Conservation (phyloP, 2,329 filamentous ascomycete genomes). For the Thelonectria discophora region DNA sequence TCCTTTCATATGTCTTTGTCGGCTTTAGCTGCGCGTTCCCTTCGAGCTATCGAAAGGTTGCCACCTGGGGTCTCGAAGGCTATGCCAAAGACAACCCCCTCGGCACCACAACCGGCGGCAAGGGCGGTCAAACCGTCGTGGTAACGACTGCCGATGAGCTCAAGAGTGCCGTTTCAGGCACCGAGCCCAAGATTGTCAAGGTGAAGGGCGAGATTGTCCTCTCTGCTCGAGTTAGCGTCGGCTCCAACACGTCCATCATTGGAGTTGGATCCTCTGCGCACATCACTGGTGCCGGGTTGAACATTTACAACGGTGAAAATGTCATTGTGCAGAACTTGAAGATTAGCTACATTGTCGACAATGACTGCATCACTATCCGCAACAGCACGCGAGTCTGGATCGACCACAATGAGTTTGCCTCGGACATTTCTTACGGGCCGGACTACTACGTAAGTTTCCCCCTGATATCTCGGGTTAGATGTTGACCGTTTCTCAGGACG, state of each 20-base stretch:
- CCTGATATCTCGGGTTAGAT: neutral
- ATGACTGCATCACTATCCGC: slow-evolving; percentile 55
- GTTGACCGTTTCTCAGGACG: slow-evolving; percentile 45
- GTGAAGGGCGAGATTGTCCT: slow-evolving; percentile 47
- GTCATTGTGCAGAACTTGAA: slow-evolving; percentile 53
- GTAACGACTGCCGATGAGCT: slow-evolving; percentile 55
- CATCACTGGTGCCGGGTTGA: slow-evolving; percentile 49
- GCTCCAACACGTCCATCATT: slow-evolving; percentile 56
- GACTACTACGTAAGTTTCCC: slow-evolving; percentile 45
- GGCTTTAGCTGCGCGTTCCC: slow-evolving; percentile 29
- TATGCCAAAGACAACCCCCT: slow-evolving; percentile 49
- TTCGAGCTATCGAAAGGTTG: slow-evolving; percentile 31
- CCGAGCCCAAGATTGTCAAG: slow-evolving; percentile 50
- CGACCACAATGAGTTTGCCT: slow-evolving; percentile 58
- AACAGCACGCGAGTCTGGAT: slow-evolving; percentile 58
- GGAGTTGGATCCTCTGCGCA: slow-evolving; percentile 48
- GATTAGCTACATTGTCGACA: slow-evolving; percentile 48
- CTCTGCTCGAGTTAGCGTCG: slow-evolving; percentile 52
- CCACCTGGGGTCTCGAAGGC: slow-evolving; percentile 38
- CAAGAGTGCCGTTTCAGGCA: slow-evolving; percentile 52
- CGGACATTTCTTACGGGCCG: slow-evolving; percentile 50
- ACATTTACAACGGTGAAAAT: slow-evolving; percentile 48
- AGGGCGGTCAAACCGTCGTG: slow-evolving; percentile 58
- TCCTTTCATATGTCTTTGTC: neutral
- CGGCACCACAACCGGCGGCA: slow-evolving; percentile 51